These are phyloP conservation scores for Picochlorum sp. DNA, from an alignment of 139 green algal species.

Conservation along the genomic window DNA sequence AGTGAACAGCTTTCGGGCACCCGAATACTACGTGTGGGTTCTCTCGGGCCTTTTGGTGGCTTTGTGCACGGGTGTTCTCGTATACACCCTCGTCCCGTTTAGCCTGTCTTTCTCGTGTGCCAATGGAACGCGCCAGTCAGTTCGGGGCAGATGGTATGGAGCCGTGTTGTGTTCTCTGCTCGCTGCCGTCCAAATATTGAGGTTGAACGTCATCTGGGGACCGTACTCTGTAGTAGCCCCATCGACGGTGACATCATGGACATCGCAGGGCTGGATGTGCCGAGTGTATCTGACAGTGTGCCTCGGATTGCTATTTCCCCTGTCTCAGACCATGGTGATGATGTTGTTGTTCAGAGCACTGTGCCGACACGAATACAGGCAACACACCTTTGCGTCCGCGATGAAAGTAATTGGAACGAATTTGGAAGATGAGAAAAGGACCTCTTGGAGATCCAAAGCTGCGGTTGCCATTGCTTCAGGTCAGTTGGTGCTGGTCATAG, in stretches of 20 bases:
- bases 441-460: constrained; percentile 4
- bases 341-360: constrained; percentile 21
- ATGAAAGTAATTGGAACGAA: not conserved
- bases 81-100: not conserved
- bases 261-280: constrained; percentile 21
- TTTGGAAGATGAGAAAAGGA: not conserved
- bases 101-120: not conserved
- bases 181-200: constrained; percentile 16
- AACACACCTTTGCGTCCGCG: not conserved
- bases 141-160: constrained; percentile 1
- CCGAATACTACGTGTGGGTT: not conserved
- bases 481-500: constrained; percentile 3
- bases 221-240: constrained; percentile 17
- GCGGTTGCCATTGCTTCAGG: not conserved
- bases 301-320: constrained; percentile 22
- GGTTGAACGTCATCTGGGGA: constrained; percentile 23
- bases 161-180: too few relatives aligned
- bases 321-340: not conserved
- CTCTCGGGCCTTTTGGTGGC: not conserved
- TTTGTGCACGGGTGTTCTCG: not conserved
- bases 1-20: not conserved
- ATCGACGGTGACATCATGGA: constrained; percentile 12
- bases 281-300: constrained; percentile 19
- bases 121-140: not conserved
- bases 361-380: constrained; percentile 5